Percentiles rank a stretch among this genome's conserved stretches.
Conservation (phyloP, 495 filamentous ascomycete species). For the Aspergillus mulundensis region DNA sequence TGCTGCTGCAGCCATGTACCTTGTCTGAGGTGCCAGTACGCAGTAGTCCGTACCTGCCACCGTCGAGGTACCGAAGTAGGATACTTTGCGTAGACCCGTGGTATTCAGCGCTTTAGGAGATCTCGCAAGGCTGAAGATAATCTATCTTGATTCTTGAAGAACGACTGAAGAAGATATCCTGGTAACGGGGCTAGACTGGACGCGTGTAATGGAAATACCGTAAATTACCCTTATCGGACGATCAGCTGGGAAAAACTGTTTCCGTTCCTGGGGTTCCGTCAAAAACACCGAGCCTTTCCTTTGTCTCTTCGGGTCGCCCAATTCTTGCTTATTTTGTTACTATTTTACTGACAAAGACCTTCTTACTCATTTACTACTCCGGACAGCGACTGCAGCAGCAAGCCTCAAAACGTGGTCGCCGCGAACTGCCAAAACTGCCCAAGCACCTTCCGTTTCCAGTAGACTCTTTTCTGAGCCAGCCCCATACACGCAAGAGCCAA, state of each 20-base stretch:
- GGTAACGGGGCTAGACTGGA: neutral
- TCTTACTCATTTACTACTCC: neutral
- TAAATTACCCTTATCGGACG: neutral
- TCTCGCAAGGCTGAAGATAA: no score
- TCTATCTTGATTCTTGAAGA: neutral
- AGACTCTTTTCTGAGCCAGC: no score
- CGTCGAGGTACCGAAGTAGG: no score
- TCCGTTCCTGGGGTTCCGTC: neutral
- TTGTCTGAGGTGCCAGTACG: no score
- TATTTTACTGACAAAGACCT: neutral
- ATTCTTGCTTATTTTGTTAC: neutral
- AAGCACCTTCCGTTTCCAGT: conserved; percentile 2
- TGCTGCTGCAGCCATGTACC: neutral
- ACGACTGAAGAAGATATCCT: neutral
- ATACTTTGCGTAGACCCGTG: no score
- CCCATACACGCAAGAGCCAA: neutral
- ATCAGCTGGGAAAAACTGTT: neutral
- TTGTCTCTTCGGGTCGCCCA: neutral
- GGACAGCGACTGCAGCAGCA: neutral
- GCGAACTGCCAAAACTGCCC: neutral
- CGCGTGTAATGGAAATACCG: neutral
- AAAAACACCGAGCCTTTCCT: no score
- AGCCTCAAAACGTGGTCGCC: neutral
- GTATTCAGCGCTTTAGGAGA: no score
- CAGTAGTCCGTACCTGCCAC: no score